phyloP scores from a whole-genome alignment of 805 yeast genomes.

The Yamadazyma nakazawae region DNA sequence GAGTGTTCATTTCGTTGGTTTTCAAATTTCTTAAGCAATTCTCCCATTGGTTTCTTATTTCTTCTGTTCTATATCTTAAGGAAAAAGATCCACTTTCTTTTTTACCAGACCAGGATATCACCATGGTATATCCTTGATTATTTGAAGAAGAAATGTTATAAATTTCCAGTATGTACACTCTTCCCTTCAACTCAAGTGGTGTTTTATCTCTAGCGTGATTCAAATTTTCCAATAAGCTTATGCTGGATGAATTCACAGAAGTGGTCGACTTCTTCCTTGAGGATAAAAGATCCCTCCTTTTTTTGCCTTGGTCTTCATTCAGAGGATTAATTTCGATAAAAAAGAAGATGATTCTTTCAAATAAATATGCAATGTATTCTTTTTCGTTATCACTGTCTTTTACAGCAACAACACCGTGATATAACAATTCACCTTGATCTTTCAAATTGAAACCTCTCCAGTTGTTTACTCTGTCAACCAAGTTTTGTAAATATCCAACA shows the following conservation, averaged over 20 bases:
- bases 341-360: slow-evolving; percentile 62
- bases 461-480: slow-evolving; percentile 73
- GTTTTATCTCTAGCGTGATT: slow-evolving; percentile 27
- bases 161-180: slow-evolving; percentile 72
- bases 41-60: slow-evolving; percentile 80
- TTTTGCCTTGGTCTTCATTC: slow-evolving; percentile 30
- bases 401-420: slow-evolving; percentile 68
- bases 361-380: slow-evolving; percentile 85
- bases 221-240: slow-evolving; percentile 34
- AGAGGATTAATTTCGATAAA: slow-evolving; percentile 28
- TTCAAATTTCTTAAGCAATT: slow-evolving; percentile 52
- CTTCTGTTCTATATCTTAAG: slow-evolving; percentile 80
- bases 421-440: slow-evolving; percentile 81
- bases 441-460: slow-evolving; percentile 87
- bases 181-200: slow-evolving; percentile 63
- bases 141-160: slow-evolving; percentile 39
- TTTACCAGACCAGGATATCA: slow-evolving; percentile 79
- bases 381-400: slow-evolving; percentile 71
- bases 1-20: slow-evolving; percentile 38
- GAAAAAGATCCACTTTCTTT: slow-evolving; percentile 85
- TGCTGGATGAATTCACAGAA: slow-evolving; percentile 37
- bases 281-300: slow-evolving; percentile 39
- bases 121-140: slow-evolving; percentile 51
- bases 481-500: slow-evolving; percentile 61
- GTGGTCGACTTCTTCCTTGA: slow-evolving; percentile 49